phyloP scores from a whole-genome alignment of 1,284 basidiomycete species.

The Porodaedalea pini region DNA sequence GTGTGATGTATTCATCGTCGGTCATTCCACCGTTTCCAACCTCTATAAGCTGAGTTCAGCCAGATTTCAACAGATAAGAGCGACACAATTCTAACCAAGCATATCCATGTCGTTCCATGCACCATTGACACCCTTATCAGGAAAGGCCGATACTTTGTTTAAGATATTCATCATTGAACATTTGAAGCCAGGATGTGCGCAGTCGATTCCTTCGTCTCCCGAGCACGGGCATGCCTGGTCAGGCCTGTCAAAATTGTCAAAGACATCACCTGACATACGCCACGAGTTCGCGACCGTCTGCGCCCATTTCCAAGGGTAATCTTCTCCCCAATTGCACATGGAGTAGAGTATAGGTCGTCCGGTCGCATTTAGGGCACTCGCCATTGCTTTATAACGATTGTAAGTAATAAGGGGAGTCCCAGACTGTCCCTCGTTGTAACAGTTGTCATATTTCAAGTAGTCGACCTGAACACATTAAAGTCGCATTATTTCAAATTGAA shows the following conservation, averaged over 20 bases:
- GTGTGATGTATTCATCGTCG: slow-evolving; percentile 40
- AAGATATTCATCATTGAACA: slow-evolving; percentile 38
- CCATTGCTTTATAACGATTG: slow-evolving; percentile 45
- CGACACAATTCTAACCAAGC: slow-evolving; percentile 27
- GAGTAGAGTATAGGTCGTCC: slow-evolving; percentile 45
- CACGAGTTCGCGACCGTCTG: slow-evolving; percentile 45
- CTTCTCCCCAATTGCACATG: slow-evolving; percentile 48
- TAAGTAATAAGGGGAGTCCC: slow-evolving; percentile 40
- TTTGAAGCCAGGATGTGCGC: slow-evolving; percentile 39
- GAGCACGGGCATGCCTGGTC: slow-evolving; percentile 44
- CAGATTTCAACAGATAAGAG: background rate
- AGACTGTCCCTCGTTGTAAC: slow-evolving; percentile 42
- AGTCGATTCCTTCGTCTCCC: slow-evolving; percentile 33
- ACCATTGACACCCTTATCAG: slow-evolving; percentile 38
- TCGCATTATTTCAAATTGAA: too few species aligned
- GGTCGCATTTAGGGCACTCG: slow-evolving; percentile 41
- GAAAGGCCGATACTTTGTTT: slow-evolving; percentile 38
- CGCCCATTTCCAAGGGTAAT: slow-evolving; percentile 45
- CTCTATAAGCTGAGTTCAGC: slow-evolving; percentile 17
- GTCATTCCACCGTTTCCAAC: slow-evolving; percentile 43
- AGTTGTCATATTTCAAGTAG: slow-evolving; percentile 41
- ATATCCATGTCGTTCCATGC: slow-evolving; percentile 44
- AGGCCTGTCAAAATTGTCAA: slow-evolving; percentile 38
- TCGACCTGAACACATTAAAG: slow-evolving; percentile 26
- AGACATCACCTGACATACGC: slow-evolving; percentile 44